Conservation (phyloP, 345 rosid species). For the Hypericum androsaemum region DNA sequence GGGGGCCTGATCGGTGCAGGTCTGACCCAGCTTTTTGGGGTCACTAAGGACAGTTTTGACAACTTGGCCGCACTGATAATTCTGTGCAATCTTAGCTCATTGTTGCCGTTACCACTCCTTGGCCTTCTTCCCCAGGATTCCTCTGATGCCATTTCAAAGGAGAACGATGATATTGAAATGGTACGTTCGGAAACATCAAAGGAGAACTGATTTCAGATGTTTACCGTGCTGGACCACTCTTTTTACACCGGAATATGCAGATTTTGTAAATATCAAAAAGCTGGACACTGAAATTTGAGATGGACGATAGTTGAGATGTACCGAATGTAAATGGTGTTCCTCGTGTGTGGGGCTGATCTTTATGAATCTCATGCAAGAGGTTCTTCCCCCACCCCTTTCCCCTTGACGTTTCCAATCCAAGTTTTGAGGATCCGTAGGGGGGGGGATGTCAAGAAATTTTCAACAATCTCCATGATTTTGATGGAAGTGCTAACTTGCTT, state of each 20-base stretch:
- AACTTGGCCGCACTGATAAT: slow-evolving; percentile 53
- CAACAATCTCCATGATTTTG: too few relatives aligned
- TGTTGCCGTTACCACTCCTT: slow-evolving; percentile 84
- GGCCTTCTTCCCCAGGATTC: slow-evolving; percentile 60
- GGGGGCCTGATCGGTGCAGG: slow-evolving; percentile 92
- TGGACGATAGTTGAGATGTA: background rate
- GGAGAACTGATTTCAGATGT: background rate
- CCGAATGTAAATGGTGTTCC: background rate
- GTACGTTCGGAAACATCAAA: slow-evolving; percentile 46
- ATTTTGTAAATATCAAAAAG: slow-evolving; percentile 4
- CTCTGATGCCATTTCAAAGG: slow-evolving; percentile 31
- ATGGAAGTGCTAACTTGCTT: too few relatives aligned
- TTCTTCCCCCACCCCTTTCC: too few relatives aligned
- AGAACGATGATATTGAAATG: slow-evolving; percentile 54
- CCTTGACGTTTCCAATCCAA: too few relatives aligned
- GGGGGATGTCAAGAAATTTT: too few relatives aligned
- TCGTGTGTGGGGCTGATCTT: background rate
- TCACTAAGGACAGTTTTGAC: slow-evolving; percentile 70
- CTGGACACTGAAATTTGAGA: background rate
- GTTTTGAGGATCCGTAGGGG: too few relatives aligned
- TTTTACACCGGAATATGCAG: background rate
- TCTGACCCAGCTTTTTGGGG: slow-evolving; percentile 67
- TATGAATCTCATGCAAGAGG: too few relatives aligned
- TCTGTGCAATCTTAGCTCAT: slow-evolving; percentile 93
- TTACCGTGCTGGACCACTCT: background rate